Evolutionary conservation across 1,284 basidiomycete species (phyloP).

Genomic region (Termitomyces sp.): DNA sequence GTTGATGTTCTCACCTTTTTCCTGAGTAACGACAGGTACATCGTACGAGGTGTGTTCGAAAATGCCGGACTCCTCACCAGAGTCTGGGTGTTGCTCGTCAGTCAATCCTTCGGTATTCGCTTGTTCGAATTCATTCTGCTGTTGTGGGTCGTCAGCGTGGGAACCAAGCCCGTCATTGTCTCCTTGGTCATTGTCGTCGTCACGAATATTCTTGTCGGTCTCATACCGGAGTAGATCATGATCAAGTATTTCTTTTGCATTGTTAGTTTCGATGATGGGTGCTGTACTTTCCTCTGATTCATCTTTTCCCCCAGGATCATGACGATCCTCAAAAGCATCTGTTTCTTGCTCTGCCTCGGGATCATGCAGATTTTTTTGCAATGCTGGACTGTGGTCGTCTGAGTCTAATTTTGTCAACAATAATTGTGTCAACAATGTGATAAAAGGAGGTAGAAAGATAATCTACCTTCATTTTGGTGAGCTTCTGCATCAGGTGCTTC

Average conservation of each 20-base stretch:
- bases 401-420: no score
- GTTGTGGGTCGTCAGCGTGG: not conserved
- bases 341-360: not conserved
- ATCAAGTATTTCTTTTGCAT: not conserved
- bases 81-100: not conserved
- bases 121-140: not conserved
- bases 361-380: not conserved
- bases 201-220: not conserved
- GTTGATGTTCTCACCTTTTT: not conserved
- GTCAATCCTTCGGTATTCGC: not conserved
- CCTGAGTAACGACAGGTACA: not conserved
- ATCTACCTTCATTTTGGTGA: not conserved
- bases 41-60: not conserved
- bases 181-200: not conserved
- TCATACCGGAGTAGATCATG: not conserved
- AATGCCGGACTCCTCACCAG: not conserved
- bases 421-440: not conserved
- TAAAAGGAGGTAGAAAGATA: not conserved
- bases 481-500: not conserved
- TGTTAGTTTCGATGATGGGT: not conserved
- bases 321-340: not conserved
- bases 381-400: not conserved
- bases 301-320: not conserved
- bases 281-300: slow-evolving; percentile 1
- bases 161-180: not conserved